These are phyloP conservation scores for Cunninghamia lanceolata DNA, from an alignment of 75 land plant species.

Conservation along the genomic window DNA sequence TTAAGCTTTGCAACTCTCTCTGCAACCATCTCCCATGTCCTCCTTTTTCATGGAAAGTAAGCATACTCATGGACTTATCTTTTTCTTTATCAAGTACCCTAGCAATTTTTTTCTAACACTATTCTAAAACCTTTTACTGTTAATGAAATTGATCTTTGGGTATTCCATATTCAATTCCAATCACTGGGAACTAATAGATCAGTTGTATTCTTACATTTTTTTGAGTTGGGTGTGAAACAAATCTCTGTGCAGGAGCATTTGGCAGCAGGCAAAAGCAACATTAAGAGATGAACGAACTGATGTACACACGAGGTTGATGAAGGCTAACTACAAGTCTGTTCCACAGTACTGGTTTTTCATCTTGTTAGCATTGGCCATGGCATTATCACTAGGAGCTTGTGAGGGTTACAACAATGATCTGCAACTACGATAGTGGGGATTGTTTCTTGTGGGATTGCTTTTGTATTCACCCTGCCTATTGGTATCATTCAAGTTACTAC, in stretches of 20 bases:
- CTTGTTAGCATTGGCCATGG: slow-evolving; percentile 15
- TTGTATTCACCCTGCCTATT: slow-evolving; percentile 75
- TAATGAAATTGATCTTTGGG: no score
- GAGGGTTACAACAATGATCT: slow-evolving; percentile 31
- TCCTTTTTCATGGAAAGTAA: slow-evolving; percentile 32
- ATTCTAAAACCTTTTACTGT: no score
- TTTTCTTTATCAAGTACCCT: background rate
- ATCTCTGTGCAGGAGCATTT: slow-evolving; percentile 4
- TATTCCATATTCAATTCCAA: no score
- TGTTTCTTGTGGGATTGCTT: slow-evolving; percentile 58
- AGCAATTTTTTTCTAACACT: no score
- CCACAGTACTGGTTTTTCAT: slow-evolving; percentile 46
- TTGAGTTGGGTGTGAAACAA: no score
- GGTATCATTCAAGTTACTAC: slow-evolving; percentile 77
- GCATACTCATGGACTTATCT: background rate
- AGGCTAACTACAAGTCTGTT: slow-evolving; percentile 37
- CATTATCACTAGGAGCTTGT: slow-evolving; percentile 26
- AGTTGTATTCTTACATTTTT: no score
- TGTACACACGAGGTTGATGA: slow-evolving; percentile 64
- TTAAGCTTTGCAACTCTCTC: slow-evolving; percentile 24
- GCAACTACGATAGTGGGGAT: slow-evolving; percentile 53
- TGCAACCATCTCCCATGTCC: slow-evolving; percentile 24
- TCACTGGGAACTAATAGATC: no score
- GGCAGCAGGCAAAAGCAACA: slow-evolving; percentile 16
- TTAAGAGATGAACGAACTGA: slow-evolving; percentile 15